Evolutionary conservation across 2,329 filamentous ascomycete genomes (phyloP).

Genomic region (Trichophyton mentagrophytes): DNA sequence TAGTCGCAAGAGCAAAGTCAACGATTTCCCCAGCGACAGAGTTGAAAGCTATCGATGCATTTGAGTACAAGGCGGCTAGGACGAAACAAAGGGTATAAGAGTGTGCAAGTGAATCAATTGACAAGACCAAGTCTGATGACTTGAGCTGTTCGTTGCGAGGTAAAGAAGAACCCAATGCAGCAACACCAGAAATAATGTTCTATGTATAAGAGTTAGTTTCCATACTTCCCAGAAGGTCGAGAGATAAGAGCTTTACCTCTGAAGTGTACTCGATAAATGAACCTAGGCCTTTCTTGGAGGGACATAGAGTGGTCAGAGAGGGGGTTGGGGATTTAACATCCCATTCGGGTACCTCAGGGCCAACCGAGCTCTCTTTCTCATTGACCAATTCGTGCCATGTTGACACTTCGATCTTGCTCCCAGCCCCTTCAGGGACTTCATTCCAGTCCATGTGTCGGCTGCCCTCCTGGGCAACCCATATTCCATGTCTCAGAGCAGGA

Average conservation of each 20-base stretch:
- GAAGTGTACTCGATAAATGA: constrained; percentile 75
- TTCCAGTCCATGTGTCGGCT: constrained; percentile 94
- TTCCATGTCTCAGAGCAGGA: constrained; percentile 58
- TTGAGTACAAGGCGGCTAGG: constrained; percentile 69
- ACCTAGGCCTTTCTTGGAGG: constrained; percentile 34
- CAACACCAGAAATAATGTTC: constrained; percentile 81
- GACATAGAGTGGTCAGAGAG: constrained; percentile 33
- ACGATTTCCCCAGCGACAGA: constrained; percentile 65
- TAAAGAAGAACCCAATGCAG: constrained; percentile 62
- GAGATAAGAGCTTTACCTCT: constrained; percentile 29
- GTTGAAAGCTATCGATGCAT: constrained; percentile 75
- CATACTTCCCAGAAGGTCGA: not conserved
- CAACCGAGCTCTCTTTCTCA: constrained; percentile 49
- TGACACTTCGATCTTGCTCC: constrained; percentile 62
- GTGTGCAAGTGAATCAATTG: constrained; percentile 67
- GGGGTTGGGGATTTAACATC: constrained; percentile 41
- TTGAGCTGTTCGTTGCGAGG: constrained; percentile 62
- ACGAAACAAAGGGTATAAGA: constrained; percentile 70
- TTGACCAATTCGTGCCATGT: constrained; percentile 86
- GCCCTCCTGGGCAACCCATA: constrained; percentile 88
- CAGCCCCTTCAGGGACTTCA: constrained; percentile 65
- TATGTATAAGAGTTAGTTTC: constrained; percentile 18
- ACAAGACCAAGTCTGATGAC: constrained; percentile 67
- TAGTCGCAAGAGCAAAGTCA: constrained; percentile 59
- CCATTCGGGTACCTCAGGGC: constrained; percentile 51